Evolutionary conservation across 352 stramenopile species (phyloP).

Genomic region (Pythium inflatum): DNA sequence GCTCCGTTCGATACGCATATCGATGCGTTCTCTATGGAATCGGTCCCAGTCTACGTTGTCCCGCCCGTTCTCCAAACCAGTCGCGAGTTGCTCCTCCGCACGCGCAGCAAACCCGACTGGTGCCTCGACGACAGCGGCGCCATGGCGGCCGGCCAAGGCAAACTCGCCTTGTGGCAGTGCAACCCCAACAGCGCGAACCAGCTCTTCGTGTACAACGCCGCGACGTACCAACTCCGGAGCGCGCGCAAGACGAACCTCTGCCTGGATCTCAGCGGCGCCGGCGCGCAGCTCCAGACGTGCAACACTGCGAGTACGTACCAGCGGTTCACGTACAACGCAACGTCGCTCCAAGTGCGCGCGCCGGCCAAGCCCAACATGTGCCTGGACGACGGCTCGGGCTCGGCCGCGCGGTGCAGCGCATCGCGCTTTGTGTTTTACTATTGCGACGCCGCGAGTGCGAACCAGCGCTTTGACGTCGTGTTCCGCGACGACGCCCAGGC

Average conservation of each 20-base stretch:
- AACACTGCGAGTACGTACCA: neutral
- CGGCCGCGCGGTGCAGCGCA: conserved; percentile 6
- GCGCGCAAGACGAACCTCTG: conserved; percentile 31
- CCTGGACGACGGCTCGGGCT: conserved; percentile 43
- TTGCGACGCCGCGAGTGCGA: conserved; percentile 27
- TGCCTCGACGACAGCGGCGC: too few relatives aligned
- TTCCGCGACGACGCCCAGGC: conserved; percentile 7
- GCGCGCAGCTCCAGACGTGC: conserved; percentile 7
- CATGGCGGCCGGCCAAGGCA: too few relatives aligned
- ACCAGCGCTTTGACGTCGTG: conserved; percentile 36
- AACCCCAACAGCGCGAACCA: too few relatives aligned
- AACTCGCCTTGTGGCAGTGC: too few relatives aligned
- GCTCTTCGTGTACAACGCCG: too few relatives aligned
- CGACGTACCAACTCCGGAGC: conserved; percentile 16
- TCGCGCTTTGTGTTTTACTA: conserved; percentile 26
- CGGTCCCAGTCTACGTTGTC: too few relatives aligned
- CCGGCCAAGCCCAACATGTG: conserved; percentile 39
- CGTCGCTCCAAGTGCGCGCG: conserved; percentile 33
- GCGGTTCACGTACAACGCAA: conserved; percentile 32
- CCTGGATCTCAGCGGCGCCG: conserved; percentile 42
- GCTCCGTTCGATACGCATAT: too few relatives aligned
- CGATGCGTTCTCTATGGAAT: too few relatives aligned
- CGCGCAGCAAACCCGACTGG: too few relatives aligned
- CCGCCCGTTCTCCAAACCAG: too few relatives aligned
- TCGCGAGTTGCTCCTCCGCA: too few relatives aligned